phyloP scores from a whole-genome alignment of 305 asterid species.

The Salvia sclarea region DNA sequence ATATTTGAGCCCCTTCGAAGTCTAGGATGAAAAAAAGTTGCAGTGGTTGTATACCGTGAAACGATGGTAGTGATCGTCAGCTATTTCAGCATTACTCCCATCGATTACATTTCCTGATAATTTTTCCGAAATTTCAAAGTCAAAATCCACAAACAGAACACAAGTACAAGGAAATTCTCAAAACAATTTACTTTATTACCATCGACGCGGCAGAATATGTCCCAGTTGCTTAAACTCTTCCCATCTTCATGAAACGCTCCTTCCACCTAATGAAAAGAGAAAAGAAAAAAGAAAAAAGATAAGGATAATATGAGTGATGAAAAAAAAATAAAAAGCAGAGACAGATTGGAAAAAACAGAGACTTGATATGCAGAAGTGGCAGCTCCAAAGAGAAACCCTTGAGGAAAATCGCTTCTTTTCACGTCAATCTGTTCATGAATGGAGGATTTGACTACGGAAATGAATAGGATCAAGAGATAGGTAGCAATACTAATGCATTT shows the following conservation, averaged over 20 bases:
- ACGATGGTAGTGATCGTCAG: constrained; percentile 88
- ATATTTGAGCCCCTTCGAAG: not conserved
- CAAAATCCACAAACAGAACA: constrained; percentile 12
- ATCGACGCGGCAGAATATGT: constrained; percentile 43
- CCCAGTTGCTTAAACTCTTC: constrained; percentile 71
- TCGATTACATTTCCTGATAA: constrained; percentile 50
- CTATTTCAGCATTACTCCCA: constrained; percentile 62
- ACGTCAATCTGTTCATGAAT: constrained; percentile 22
- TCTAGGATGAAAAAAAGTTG: not conserved
- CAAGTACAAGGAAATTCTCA: no score
- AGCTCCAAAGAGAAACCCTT: constrained; percentile 72
- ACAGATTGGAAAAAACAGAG: not conserved
- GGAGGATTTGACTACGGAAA: constrained; percentile 29
- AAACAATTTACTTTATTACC: no score
- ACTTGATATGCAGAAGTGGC: constrained; percentile 86
- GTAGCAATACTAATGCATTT: not conserved
- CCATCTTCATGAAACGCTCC: constrained; percentile 80
- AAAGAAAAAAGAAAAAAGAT: not conserved
- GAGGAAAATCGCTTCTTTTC: constrained; percentile 59
- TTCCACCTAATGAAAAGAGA: constrained; percentile 49
- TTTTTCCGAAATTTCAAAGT: not conserved
- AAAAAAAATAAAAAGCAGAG: not conserved
- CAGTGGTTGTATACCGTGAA: constrained; percentile 51
- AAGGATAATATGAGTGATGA: not conserved
- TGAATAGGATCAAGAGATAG: not conserved